These are phyloP conservation scores for Boechera retrofracta DNA, from an alignment of 345 rosid species.

Conservation along the genomic window DNA sequence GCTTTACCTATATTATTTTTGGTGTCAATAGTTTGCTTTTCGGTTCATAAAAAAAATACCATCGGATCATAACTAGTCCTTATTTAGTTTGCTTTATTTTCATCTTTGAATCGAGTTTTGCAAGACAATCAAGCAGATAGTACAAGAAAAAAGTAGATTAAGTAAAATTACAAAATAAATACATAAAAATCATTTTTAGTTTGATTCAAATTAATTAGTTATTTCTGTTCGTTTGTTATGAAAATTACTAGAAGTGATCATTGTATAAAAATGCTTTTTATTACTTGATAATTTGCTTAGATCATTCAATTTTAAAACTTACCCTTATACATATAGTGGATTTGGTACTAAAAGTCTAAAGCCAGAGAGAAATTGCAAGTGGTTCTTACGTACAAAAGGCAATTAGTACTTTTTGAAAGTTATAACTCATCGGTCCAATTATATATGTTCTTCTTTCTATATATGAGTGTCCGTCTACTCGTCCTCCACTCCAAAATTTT, in stretches of 20 bases:
- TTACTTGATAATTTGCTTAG: not conserved
- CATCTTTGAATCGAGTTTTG: not conserved
- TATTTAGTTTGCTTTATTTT: not conserved
- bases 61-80: not conserved
- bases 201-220: not conserved
- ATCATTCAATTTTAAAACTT: not conserved
- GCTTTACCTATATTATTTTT: not conserved
- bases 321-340: constrained; percentile 24
- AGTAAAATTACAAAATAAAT: not conserved
- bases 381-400: constrained; percentile 39
- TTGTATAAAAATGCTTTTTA: not conserved
- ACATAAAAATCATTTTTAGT: not conserved
- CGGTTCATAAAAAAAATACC: not conserved
- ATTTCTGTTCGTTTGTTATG: not conserved
- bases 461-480: constrained; percentile 42
- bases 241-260: not conserved
- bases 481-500: constrained; percentile 36
- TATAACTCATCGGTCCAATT: constrained; percentile 40
- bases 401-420: constrained; percentile 39
- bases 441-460: constrained; percentile 3
- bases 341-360: constrained; percentile 34
- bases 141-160: not conserved
- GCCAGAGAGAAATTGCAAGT: constrained; percentile 33
- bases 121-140: not conserved
- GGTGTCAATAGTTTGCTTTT: not conserved